Conservation (phyloP, 2,329 filamentous ascomycete species). For the Stemphylium lycopersici region DNA sequence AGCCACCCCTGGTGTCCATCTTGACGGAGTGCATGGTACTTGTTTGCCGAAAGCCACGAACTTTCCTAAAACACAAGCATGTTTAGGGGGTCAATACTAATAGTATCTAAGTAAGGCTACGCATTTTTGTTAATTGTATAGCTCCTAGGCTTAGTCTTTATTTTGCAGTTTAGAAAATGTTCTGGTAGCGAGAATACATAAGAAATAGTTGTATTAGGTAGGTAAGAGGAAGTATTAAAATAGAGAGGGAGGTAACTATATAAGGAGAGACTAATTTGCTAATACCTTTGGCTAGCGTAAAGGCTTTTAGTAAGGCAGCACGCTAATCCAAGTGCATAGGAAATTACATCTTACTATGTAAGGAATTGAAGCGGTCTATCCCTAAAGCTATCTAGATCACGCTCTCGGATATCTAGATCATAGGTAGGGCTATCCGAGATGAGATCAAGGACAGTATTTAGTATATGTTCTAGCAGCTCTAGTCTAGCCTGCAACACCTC, state of each 20-base stretch:
- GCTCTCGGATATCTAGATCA: slow-evolving; percentile 6
- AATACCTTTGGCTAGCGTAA: background rate
- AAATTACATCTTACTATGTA: slow-evolving; percentile 1
- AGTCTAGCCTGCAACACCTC: slow-evolving; percentile 11
- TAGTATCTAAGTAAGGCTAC: slow-evolving; percentile 12
- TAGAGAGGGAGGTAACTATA: background rate
- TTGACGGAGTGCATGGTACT: slow-evolving; percentile 6
- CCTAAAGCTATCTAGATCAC: slow-evolving; percentile 3
- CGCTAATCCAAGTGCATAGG: background rate
- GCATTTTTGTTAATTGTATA: background rate
- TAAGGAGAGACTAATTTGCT: background rate
- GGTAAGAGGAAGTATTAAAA: background rate
- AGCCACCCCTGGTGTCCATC: slow-evolving; percentile 8
- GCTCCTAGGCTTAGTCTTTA: slow-evolving; percentile 4
- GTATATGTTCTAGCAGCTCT: slow-evolving; percentile 6
- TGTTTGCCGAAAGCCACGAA: background rate
- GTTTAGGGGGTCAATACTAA: background rate
- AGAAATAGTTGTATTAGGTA: background rate
- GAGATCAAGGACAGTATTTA: background rate
- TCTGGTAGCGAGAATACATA: slow-evolving; percentile 3
- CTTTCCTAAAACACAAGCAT: slow-evolving; percentile 11
- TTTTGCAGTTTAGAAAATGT: background rate
- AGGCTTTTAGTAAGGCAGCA: background rate
- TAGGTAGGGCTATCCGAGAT: slow-evolving; percentile 9
- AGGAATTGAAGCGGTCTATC: slow-evolving; percentile 11